phyloP scores from a whole-genome alignment of 2,329 filamentous ascomycete genomes.

The Pseudocercospora cruenta region DNA sequence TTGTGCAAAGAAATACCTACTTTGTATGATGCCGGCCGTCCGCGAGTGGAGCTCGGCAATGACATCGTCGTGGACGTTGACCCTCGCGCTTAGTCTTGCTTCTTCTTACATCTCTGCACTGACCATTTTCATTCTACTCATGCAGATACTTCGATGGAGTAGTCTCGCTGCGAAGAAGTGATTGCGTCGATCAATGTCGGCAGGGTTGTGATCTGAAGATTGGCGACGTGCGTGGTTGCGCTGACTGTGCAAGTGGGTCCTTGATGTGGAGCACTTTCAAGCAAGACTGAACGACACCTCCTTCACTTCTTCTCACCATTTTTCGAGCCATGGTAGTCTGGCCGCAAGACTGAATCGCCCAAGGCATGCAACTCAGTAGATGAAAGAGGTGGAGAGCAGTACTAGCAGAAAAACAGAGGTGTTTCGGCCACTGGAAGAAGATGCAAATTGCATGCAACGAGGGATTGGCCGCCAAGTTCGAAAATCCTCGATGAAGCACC shows the following conservation, averaged over 20 bases:
- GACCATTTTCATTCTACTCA: not conserved
- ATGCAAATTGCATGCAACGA: too few relatives aligned
- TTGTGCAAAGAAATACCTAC: not conserved
- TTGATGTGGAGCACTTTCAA: not conserved
- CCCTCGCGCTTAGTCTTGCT: not conserved
- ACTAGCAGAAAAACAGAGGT: too few relatives aligned
- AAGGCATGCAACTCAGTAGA: not conserved
- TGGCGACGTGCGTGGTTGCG: not conserved
- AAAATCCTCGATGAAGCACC: too few relatives aligned
- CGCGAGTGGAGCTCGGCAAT: not conserved
- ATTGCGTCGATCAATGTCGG: not conserved
- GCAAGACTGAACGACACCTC: not conserved
- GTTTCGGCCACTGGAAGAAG: too few relatives aligned
- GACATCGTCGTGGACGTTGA: not conserved
- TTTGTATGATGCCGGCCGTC: not conserved
- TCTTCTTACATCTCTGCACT: not conserved
- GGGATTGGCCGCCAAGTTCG: too few relatives aligned
- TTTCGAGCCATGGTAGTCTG: too few relatives aligned
- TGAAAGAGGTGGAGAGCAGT: not conserved
- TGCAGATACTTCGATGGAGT: not conserved
- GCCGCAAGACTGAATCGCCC: too few relatives aligned
- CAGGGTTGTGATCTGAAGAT: not conserved
- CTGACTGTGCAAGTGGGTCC: not conserved
- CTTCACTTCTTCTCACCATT: not conserved
- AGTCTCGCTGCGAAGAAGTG: not conserved